Evolutionary conservation across 1,139 yeast genomes (phyloP).

Genomic region (Protomyces inundatus): DNA sequence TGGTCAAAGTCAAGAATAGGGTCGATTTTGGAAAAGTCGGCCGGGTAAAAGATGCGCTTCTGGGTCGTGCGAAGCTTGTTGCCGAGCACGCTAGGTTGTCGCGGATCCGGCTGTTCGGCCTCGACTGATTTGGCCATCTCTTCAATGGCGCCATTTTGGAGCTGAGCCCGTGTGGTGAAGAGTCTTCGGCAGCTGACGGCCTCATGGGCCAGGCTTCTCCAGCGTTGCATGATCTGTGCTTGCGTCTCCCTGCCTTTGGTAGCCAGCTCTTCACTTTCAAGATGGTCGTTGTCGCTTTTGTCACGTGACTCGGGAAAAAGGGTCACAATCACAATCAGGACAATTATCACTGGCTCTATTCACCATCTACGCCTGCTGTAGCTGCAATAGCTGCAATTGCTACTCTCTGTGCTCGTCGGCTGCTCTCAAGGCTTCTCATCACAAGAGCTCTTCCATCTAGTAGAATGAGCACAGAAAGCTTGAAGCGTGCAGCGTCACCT

Average conservation of each 20-base stretch:
- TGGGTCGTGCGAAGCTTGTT: conserved; percentile 27
- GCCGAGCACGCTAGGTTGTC: not conserved
- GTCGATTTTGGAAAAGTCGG: conserved; percentile 39
- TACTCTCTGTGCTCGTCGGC: not conserved
- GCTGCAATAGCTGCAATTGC: not conserved
- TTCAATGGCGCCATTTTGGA: not conserved
- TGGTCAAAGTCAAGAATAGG: conserved; percentile 11
- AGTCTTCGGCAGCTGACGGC: not conserved
- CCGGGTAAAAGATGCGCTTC: conserved; percentile 35
- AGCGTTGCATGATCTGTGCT: not conserved
- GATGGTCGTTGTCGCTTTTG: not conserved
- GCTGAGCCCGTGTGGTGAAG: not conserved
- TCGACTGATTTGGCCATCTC: not conserved
- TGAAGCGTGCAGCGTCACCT: not conserved
- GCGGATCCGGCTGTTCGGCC: not conserved
- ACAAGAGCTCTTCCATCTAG: no score
- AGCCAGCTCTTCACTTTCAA: not conserved
- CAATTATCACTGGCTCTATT: no score
- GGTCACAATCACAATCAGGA: no score
- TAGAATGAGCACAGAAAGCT: not conserved
- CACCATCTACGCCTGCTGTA: not conserved
- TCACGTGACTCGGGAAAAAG: no score
- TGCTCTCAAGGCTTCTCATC: no score
- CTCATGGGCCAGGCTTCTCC: not conserved
- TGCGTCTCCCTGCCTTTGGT: no score